phyloP scores from a whole-genome alignment of 768 basidiomycete genomes.

The Lactarius sp. region DNA sequence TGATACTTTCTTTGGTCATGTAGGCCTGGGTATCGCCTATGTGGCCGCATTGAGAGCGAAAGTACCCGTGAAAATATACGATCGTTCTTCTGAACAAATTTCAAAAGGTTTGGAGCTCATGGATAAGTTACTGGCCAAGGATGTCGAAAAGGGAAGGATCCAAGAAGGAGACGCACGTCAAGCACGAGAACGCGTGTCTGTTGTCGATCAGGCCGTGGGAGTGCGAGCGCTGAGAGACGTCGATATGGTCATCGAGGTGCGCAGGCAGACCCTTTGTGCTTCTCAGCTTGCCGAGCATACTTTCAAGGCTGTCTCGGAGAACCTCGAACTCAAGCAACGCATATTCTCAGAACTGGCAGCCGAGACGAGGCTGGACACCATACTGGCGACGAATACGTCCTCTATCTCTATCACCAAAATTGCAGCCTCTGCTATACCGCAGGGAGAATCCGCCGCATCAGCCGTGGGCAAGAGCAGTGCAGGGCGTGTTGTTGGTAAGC shows the following conservation, averaged over 20 bases:
- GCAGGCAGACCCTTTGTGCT: slow-evolving; percentile 23
- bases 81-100: slow-evolving; percentile 71
- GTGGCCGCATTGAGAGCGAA: slow-evolving; percentile 83
- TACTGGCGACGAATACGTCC: slow-evolving; percentile 90
- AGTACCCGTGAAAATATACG: slow-evolving; percentile 81
- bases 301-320: slow-evolving; percentile 79
- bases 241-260: slow-evolving; percentile 88
- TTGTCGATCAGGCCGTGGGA: slow-evolving; percentile 47
- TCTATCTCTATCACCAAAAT: slow-evolving; percentile 95
- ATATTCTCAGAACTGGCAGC: slow-evolving; percentile 71
- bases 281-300: neutral
- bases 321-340: slow-evolving; percentile 65
- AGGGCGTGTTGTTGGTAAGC: slow-evolving; percentile 74
- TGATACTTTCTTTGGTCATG: neutral
- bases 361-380: slow-evolving; percentile 64
- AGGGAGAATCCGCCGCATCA: slow-evolving; percentile 52
- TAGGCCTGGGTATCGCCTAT: slow-evolving; percentile 84
- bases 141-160: slow-evolving; percentile 78
- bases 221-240: slow-evolving; percentile 65
- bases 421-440: slow-evolving; percentile 68
- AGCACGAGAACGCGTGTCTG: slow-evolving; percentile 58
- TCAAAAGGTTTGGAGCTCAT: slow-evolving; percentile 65
- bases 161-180: slow-evolving; percentile 65
- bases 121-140: slow-evolving; percentile 83
- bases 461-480: slow-evolving; percentile 60